Conservation (phyloP, 139 green algal genomes). For the Chlamydomonas eustigma region DNA sequence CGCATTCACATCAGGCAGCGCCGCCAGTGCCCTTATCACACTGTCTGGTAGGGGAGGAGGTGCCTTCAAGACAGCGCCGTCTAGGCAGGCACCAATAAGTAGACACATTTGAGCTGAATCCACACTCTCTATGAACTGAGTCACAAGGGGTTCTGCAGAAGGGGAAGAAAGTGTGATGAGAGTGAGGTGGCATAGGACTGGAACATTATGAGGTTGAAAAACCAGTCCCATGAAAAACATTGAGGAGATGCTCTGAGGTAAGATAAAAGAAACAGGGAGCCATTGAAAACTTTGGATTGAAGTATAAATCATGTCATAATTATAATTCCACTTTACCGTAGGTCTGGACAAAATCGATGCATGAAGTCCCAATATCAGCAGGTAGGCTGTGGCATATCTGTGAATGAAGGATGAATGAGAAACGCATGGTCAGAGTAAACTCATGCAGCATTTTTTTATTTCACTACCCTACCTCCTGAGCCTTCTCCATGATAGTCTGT, state of each 20-base stretch:
- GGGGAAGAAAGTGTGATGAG: not conserved
- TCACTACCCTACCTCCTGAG: conserved; percentile 21
- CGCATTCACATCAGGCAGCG: not conserved
- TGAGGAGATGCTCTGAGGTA: too few relatives aligned
- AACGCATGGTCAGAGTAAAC: too few relatives aligned
- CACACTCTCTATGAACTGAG: not conserved
- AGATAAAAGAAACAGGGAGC: too few relatives aligned
- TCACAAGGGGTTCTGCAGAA: not conserved
- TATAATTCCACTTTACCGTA: conserved; percentile 31
- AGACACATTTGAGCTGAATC: not conserved
- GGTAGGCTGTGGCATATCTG: conserved; percentile 27
- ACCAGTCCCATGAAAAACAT: too few relatives aligned
- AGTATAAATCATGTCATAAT: too few relatives aligned
- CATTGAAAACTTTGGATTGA: too few relatives aligned
- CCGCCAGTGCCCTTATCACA: not conserved
- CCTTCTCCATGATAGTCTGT: conserved; percentile 22
- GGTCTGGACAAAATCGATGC: conserved; percentile 21
- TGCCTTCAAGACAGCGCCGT: not conserved
- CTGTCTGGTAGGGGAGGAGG: not conserved
- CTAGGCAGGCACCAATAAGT: not conserved
- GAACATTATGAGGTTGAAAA: too few relatives aligned
- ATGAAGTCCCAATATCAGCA: conserved; percentile 11
- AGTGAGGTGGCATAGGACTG: too few relatives aligned
- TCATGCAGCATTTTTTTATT: too few relatives aligned
- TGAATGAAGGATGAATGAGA: too few relatives aligned